Evolutionary conservation across 768 basidiomycete genomes (phyloP), one percentile per base, ranked within the genome.

Genomic region (Mycena haematopus): DNA sequence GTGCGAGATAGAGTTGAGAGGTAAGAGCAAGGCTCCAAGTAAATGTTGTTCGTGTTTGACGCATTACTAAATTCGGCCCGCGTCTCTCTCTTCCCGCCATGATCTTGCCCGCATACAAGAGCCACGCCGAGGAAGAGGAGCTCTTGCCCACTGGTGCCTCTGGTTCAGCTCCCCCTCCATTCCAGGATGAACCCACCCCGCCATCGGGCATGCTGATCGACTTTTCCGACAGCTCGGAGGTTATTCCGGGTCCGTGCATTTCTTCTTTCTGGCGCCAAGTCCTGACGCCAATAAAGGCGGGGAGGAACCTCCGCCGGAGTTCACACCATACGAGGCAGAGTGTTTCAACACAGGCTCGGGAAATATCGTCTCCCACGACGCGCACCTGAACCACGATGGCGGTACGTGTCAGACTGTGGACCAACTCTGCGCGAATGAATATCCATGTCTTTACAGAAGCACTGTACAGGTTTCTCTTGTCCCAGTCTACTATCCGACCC

Each of bases 381-480:
- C 72, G 6, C 88, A 90, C 69, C 72, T 91, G 49, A 91, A 91
- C 60, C 74, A 81, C 52, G 89, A 91, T 66, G 88, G 88, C 79
- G 56, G 33, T 77, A 70, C 56, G 21, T 33, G 21, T 31, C 35
- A 0, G 42, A 33, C 38, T 45, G 56, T 46, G 19, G 56, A 31
- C 21, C n/a, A n/a, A 40, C 1, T 17, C 52, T 25, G 14, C 35
- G 54, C n/a, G 22, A 27, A 44, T 56, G n/a, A 59, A 53, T 47
- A 60, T 45, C 31, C 27, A 38, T 56, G 38, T 27, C 52, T 21
- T 33, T 47, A 8, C 55, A 65, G 88, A 89, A 68, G 86, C 87
- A 0, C 80, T 92, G 24, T 91, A 90, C 71, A 84, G 89, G 59
- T 93, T 91, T 73, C 76, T 93, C 19, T 82, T 91, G 24, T 79